Percentiles rank a stretch among this genome's conserved stretches.
phyloP scores from a whole-genome alignment of 2,329 filamentous ascomycete species.

The Basipetospora sp. region DNA sequence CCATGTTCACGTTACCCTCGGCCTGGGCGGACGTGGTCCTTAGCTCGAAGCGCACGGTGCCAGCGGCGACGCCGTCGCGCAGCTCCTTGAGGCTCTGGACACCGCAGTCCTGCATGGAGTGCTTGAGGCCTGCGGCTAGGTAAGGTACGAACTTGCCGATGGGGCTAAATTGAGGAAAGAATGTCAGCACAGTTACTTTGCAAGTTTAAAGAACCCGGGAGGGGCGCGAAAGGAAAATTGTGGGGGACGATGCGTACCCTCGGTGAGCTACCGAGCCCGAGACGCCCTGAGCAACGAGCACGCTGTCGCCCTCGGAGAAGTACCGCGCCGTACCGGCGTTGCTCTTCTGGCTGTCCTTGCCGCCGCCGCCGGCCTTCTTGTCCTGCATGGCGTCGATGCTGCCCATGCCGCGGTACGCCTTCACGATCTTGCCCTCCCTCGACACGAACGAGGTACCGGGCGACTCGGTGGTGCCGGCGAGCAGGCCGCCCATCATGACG shows the following conservation, averaged over 20 bases:
- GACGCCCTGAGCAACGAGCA: constrained; percentile 93
- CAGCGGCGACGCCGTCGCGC: constrained; percentile 57
- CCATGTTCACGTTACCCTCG: constrained; percentile 95
- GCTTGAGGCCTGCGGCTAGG: constrained; percentile 86
- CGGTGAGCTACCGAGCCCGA: constrained; percentile 71
- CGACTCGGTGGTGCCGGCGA: constrained; percentile 93
- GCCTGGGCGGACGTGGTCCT: constrained; percentile 87
- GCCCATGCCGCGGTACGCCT: constrained; percentile 98
- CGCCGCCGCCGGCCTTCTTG: constrained; percentile 73
- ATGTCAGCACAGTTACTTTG: constrained; percentile 16
- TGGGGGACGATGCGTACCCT: constrained; percentile 28
- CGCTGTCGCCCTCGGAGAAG: constrained; percentile 90
- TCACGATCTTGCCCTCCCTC: constrained; percentile 92
- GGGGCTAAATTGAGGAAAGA: constrained; percentile 33
- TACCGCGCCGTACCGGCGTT: constrained; percentile 96
- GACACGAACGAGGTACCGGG: constrained; percentile 94
- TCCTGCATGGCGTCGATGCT: constrained; percentile 99
- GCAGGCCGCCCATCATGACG: constrained; percentile 97
- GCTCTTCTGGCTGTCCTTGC: constrained; percentile 58
- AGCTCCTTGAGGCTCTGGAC: constrained; percentile 65
- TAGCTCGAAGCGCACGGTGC: constrained; percentile 79
- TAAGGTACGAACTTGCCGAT: constrained; percentile 94
- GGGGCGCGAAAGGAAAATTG: background rate
- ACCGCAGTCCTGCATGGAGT: constrained; percentile 92
- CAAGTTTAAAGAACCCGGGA: too few species aligned